Base-by-base conservation (phyloP, 179 eudicot species). In the Beta lomatogona region DNA sequence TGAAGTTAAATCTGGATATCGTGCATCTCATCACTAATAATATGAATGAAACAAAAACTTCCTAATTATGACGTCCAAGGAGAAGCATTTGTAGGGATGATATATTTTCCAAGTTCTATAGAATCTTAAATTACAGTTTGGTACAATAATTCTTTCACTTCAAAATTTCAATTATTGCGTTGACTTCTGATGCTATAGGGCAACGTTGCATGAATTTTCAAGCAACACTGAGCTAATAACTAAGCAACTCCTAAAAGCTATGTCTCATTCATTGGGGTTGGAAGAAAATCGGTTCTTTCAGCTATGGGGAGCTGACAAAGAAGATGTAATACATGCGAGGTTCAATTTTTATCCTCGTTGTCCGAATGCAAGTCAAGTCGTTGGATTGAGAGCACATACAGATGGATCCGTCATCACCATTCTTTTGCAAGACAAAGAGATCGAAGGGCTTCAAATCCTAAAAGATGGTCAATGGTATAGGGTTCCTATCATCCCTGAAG, bases 301-400 rank as follows among this genome's bases (percentile, higher is more conserved):
- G 4, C 82, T 86, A 21, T 89, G 77, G 79, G 88, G 90, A 25
- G 85, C 82, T 31, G 59, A 71, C 28, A 71, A 83, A 54, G 79
- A 70, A 58, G 82, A 83, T 48, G 46, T 2, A 13, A 78, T 88
- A 73, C 41, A 58, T 57, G 89, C 89, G 12, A 87, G 93, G 79
- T 90, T 85, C 46, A 91, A 90, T 76, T 87, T 75, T 13, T 90
- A 92, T 77, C 91, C 93, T 71, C 88, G 82, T 0, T 86, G 91
- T 44, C 87, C 91, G 0, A 79, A 80, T 76, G 86, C 92, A 12
- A 89, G 80, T 65, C 85, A 67, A 3, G 82, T 81, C 19, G 80
- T 89, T 1, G 95, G 90, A 4, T 58, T 82, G 61, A 90, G 88
- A 82, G 81, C 93, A 4, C 93, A 90, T 11, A 83, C 85, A 1